Conservation (phyloP, 2,329 filamentous ascomycete species). For the Bipolaris gigantea region DNA sequence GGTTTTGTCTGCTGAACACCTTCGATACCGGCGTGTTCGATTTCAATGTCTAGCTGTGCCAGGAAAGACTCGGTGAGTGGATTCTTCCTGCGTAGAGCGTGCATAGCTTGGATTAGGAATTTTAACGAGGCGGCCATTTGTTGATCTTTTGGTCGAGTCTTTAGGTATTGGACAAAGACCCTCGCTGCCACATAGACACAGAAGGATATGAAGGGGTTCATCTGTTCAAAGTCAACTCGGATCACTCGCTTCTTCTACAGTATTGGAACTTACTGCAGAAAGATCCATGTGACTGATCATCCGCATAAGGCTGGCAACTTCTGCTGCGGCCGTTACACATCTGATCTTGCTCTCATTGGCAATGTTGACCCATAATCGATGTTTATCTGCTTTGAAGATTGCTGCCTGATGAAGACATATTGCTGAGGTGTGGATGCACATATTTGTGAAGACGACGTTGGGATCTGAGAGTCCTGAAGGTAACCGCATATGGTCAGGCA, state of each 20-base stretch:
- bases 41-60: slow-evolving; percentile 87
- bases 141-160: slow-evolving; percentile 83
- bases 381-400: slow-evolving; percentile 95
- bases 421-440: slow-evolving; percentile 94
- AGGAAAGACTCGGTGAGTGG: slow-evolving; percentile 93
- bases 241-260: not conserved
- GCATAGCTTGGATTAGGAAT: slow-evolving; percentile 88
- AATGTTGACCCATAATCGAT: slow-evolving; percentile 74
- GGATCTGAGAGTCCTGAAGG: slow-evolving; percentile 74
- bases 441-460: slow-evolving; percentile 91
- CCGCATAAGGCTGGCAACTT: slow-evolving; percentile 93
- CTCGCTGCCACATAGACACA: slow-evolving; percentile 94
- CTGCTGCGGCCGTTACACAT: slow-evolving; percentile 89
- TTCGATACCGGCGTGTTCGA: slow-evolving; percentile 68
- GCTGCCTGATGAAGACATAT: slow-evolving; percentile 98
- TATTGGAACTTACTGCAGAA: slow-evolving; percentile 65
- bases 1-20: slow-evolving; percentile 55
- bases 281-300: slow-evolving; percentile 91
- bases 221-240: slow-evolving; percentile 55
- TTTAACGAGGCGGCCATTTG: slow-evolving; percentile 79
- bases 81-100: slow-evolving; percentile 82
- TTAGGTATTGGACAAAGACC: slow-evolving; percentile 96
- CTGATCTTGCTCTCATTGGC: slow-evolving; percentile 88
- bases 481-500: slow-evolving; percentile 80
- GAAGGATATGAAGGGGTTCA: slow-evolving; percentile 95